phyloP scores from a whole-genome alignment of 345 rosid species.

The Eucalyptus victrix region DNA sequence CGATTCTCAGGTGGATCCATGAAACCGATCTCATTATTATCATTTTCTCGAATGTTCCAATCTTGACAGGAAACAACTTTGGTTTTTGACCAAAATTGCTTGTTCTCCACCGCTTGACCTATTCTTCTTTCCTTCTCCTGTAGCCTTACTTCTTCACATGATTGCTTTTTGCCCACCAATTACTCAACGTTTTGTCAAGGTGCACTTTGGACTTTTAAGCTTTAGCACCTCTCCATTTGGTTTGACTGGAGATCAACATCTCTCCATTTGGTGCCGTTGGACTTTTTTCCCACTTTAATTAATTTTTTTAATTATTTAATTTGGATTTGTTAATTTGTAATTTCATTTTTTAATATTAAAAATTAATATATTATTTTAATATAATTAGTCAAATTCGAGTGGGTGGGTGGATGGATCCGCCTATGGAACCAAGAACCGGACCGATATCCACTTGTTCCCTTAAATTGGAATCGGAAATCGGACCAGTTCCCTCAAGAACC shows the following conservation, averaged over 20 bases:
- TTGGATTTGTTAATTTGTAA: too few relatives aligned
- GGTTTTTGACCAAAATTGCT: too few relatives aligned
- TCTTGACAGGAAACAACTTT: too few relatives aligned
- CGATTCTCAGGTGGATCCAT: fast-evolving
- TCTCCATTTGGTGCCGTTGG: too few relatives aligned
- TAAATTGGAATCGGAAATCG: fast-evolving
- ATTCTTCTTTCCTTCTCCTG: fast-evolving
- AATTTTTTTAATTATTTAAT: too few relatives aligned
- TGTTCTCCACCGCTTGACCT: fast-evolving
- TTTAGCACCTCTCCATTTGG: fast-evolving
- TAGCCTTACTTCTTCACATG: fast-evolving
- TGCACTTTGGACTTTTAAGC: too few relatives aligned
- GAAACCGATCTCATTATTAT: fast-evolving
- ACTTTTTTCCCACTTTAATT: too few relatives aligned
- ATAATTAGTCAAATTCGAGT: fast-evolving
- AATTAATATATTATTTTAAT: too few relatives aligned
- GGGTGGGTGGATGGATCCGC: fast-evolving
- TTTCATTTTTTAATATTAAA: too few relatives aligned
- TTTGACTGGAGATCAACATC: fast-evolving
- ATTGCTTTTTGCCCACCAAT: too few relatives aligned
- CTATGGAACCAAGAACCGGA: fast-evolving
- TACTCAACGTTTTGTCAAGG: too few relatives aligned
- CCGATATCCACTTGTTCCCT: fast-evolving
- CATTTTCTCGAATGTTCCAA: too few relatives aligned
- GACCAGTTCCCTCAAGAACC: fast-evolving